These are phyloP conservation scores for Crotalaria pallida DNA, from an alignment of 306 rosid genomes.

Conservation along the genomic window DNA sequence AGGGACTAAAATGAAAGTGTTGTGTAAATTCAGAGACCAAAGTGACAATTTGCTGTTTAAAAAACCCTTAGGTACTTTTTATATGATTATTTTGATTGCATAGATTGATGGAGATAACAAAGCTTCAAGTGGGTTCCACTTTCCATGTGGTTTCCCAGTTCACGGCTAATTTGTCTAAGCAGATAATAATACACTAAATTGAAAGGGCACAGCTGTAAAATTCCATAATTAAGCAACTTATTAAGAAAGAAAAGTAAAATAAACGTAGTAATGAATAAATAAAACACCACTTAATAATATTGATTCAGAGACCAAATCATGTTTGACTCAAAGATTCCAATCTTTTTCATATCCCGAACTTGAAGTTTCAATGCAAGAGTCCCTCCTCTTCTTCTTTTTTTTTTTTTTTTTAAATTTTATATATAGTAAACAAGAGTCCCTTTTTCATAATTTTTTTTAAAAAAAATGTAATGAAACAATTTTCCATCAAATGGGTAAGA, in stretches of 20 bases:
- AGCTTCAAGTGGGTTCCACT: slow-evolving; percentile 25
- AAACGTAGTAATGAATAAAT: not conserved
- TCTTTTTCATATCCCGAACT: not conserved
- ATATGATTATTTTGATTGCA: not conserved
- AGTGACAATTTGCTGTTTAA: no score
- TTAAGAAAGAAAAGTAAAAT: not conserved
- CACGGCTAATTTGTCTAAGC: slow-evolving; percentile 27
- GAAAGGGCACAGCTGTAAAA: slow-evolving; percentile 27
- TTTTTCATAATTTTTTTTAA: no score
- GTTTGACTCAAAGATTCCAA: slow-evolving; percentile 16
- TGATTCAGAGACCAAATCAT: slow-evolving; percentile 14
- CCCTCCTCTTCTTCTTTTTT: no score
- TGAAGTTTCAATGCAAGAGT: not conserved
- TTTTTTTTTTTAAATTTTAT: no score
- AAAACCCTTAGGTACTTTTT: not conserved
- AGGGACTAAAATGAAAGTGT: no score
- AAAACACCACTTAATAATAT: not conserved
- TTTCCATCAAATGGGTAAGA: no score
- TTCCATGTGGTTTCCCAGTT: slow-evolving; percentile 36
- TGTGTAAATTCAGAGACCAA: no score
- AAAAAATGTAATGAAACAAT: no score
- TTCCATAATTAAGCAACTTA: slow-evolving; percentile 10
- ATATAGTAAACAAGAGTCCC: no score
- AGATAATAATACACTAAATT: slow-evolving; percentile 17
- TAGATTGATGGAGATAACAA: not conserved